Evolutionary conservation across 768 basidiomycete species (phyloP).

Genomic region (Pisolithus tinctorius): DNA sequence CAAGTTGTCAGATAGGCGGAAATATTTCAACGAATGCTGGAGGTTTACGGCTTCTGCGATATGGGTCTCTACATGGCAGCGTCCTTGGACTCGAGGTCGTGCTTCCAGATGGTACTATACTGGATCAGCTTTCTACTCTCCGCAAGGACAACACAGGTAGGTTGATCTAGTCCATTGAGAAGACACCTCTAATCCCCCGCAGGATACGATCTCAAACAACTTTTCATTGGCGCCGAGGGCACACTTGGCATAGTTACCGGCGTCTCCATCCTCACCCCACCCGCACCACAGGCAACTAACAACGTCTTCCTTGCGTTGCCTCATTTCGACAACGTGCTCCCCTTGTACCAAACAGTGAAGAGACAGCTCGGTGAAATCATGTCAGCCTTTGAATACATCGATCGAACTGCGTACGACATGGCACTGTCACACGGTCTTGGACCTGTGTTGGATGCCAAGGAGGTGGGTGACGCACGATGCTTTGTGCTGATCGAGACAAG

Average conservation of each 20-base stretch:
- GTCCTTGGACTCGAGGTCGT: slow-evolving; percentile 96
- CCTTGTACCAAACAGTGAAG: slow-evolving; percentile 77
- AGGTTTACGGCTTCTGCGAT: slow-evolving; percentile 88
- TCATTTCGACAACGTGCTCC: slow-evolving; percentile 79
- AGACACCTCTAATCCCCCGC: not conserved
- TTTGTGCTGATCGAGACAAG: slow-evolving; percentile 95
- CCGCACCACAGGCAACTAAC: slow-evolving; percentile 75
- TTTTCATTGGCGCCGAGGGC: slow-evolving; percentile 97
- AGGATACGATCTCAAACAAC: slow-evolving; percentile 97
- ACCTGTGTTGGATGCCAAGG: slow-evolving; percentile 64
- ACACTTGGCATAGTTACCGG: slow-evolving; percentile 94
- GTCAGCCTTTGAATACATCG: slow-evolving; percentile 96
- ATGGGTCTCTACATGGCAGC: slow-evolving; percentile 91
- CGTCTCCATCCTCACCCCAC: slow-evolving; percentile 88
- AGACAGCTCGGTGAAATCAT: slow-evolving; percentile 87
- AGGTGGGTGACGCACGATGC: slow-evolving; percentile 72
- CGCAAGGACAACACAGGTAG: slow-evolving; percentile 96
- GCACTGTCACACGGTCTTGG: slow-evolving; percentile 81
- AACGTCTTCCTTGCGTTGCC: slow-evolving; percentile 90
- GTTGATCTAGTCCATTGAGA: slow-evolving; percentile 11
- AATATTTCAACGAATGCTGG: slow-evolving; percentile 98
- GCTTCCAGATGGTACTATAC: slow-evolving; percentile 85
- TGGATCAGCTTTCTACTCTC: slow-evolving; percentile 82
- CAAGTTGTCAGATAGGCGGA: slow-evolving; percentile 94
- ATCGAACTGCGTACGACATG: slow-evolving; percentile 77